Evolutionary conservation across 169 alveolate genomes (phyloP).

Genomic region (Plasmodium cynomolgi): DNA sequence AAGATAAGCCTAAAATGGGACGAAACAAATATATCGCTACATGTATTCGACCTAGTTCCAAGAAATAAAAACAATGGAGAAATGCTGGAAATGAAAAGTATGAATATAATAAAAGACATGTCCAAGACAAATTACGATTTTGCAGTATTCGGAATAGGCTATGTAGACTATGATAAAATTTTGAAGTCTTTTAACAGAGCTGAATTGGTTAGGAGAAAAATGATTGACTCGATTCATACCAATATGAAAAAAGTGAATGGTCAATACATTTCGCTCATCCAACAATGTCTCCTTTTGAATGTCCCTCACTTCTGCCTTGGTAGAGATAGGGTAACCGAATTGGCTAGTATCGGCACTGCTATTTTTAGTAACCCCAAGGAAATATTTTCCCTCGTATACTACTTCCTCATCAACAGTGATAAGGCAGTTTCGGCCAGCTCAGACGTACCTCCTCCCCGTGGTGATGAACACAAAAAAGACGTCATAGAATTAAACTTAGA

Average conservation of each 20-base stretch:
- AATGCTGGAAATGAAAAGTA: conserved; percentile 66
- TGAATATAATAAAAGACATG: conserved; percentile 66
- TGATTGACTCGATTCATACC: conserved; percentile 45
- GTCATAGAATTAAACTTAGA: conserved; percentile 24
- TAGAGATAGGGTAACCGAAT: conserved; percentile 72
- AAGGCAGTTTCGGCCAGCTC: neutral
- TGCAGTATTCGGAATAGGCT: conserved; percentile 72
- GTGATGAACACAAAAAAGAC: neutral
- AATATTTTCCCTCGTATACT: conserved; percentile 48
- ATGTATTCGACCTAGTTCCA: conserved; percentile 48
- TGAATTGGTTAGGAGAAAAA: conserved; percentile 44
- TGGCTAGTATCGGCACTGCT: conserved; percentile 71
- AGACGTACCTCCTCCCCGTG: neutral
- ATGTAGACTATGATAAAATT: conserved; percentile 74
- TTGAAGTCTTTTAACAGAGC: conserved; percentile 75
- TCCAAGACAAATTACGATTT: conserved; percentile 43
- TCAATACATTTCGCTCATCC: conserved; percentile 67
- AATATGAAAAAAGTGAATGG: conserved; percentile 73
- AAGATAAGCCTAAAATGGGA: conserved; percentile 48
- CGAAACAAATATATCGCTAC: conserved; percentile 21
- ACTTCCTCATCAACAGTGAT: conserved; percentile 60
- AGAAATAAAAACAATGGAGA: conserved; percentile 55
- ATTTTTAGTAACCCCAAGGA: conserved; percentile 69
- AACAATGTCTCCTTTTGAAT: conserved; percentile 72
- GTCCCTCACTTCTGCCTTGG: conserved; percentile 75